Conservation (phyloP, 139 green algal species). For the Micromonas pusilla region DNA sequence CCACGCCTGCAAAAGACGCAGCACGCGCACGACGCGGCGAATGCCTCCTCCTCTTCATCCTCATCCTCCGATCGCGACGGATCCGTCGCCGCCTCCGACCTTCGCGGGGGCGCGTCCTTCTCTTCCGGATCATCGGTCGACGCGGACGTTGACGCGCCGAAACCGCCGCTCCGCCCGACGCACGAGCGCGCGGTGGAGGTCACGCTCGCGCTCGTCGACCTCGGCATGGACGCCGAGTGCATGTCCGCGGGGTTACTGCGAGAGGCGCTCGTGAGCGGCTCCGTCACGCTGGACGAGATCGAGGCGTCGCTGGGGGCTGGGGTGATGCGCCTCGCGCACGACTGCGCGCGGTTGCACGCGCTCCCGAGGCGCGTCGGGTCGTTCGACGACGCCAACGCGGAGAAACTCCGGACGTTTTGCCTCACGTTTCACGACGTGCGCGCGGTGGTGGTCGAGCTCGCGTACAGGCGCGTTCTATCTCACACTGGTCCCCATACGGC, state of each 20-base stretch:
- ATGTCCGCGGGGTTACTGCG: slow-evolving; percentile 76
- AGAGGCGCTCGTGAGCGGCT: slow-evolving; percentile 51
- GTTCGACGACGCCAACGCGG: slow-evolving; percentile 71
- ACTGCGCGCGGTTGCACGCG: background rate
- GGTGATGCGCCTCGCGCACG: slow-evolving; percentile 25
- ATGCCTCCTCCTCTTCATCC: background rate
- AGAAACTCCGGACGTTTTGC: slow-evolving; percentile 72
- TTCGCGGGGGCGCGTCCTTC: slow-evolving; percentile 1
- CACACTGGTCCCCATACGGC: too few relatives aligned
- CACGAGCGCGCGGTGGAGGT: slow-evolving; percentile 28
- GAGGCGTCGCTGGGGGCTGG: slow-evolving; percentile 51
- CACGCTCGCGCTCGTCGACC: slow-evolving; percentile 3
- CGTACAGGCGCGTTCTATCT: too few relatives aligned
- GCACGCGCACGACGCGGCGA: background rate
- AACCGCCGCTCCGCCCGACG: background rate
- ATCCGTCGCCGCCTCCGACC: background rate
- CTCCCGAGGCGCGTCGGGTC: slow-evolving; percentile 41
- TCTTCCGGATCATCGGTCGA: slow-evolving; percentile 17
- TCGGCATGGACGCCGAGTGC: slow-evolving; percentile 59
- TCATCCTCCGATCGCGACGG: background rate
- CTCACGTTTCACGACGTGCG: slow-evolving; percentile 74
- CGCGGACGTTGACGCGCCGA: background rate
- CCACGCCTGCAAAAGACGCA: slow-evolving; percentile 30
- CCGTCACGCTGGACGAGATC: slow-evolving; percentile 47
- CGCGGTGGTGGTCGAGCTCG: slow-evolving; percentile 68